Base-by-base conservation (phyloP, 2,329 filamentous ascomycete species). In the Neoscytalidium dimidiatum region DNA sequence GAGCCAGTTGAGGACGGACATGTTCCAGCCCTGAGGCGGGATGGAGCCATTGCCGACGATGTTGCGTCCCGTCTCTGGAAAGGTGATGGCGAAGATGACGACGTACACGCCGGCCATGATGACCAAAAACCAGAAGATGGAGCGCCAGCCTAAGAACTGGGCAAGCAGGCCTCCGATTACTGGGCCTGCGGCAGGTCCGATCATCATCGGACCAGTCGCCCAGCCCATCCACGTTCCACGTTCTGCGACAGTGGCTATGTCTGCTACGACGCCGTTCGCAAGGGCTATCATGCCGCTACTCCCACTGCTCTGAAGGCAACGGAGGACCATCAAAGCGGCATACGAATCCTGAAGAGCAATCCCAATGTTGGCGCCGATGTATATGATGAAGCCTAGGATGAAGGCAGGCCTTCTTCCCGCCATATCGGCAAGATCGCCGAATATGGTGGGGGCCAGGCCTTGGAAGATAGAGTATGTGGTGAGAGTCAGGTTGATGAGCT, bases 351-450 rank as follows among this genome's bases (percentile, higher is more conserved):
- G 75, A 2, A 76, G 64, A n/a, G 75, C 75, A 56, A 77, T 69
- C 3, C 75, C 75, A 49, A 76, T 75, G 48, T 70, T 73, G 1
- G 75, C 74, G 19, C 68, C 69, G 29, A 76, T 70, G 48, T 75
- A 74, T 28, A 77, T 75, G 58, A 68, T 66, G 0, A 77, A 71
- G 23, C 73, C 75, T 41, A 83, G 69, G 17, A 85, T 71, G 35
- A 84, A 85, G 4, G 82, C 82, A 9, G 83, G 82, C 64, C 84
- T 76, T 64, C 84, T 75, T 19, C 84, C 84, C 49, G 78, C 78
- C 60, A 78, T 81, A 67, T 85, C 84, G 3, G 82, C 79, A 46
- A 85, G 78, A 49, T 82, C 81, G 3, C 82, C 84, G 65, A 84
- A 77, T 19, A 85, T 77, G 68, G 83, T 81, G 31, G 83, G 83